A percentile compares a stretch with the other conserved stretches of the same genome.
These are phyloP conservation scores for Tetrapisispora fleetii DNA, from an alignment of 805 yeast species.

Conservation along the genomic window DNA sequence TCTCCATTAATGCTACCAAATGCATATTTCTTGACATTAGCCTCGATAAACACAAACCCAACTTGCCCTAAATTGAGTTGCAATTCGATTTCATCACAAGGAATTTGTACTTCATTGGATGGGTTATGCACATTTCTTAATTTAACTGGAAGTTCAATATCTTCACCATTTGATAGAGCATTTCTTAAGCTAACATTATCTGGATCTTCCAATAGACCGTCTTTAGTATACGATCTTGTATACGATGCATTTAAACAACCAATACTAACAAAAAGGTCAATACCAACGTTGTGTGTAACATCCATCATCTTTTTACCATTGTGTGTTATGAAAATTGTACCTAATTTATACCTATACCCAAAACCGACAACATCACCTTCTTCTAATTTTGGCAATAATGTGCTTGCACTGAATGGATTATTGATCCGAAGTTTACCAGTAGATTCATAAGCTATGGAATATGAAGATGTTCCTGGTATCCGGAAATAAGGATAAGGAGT, in stretches of 20 bases:
- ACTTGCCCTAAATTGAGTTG: conserved; percentile 68
- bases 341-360: conserved; percentile 73
- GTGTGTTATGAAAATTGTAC: conserved; percentile 84
- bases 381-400: conserved; percentile 36
- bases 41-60: conserved; percentile 76
- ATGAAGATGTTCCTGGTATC: conserved; percentile 62
- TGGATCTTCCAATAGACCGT: conserved; percentile 28
- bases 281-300: conserved; percentile 59
- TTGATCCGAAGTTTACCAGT: conserved; percentile 61
- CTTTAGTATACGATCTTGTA: conserved; percentile 29
- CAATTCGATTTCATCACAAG: conserved; percentile 29
- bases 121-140: conserved; percentile 19
- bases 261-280: conserved; percentile 32
- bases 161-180: conserved; percentile 16
- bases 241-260: conserved; percentile 33
- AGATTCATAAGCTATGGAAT: conserved; percentile 64
- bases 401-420: conserved; percentile 42
- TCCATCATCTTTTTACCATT: conserved; percentile 85
- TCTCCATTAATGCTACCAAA: conserved; percentile 41
- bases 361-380: conserved; percentile 92
- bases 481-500: conserved; percentile 68
- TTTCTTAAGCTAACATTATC: conserved; percentile 26
- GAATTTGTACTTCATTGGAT: conserved; percentile 9
- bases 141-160: conserved; percentile 16
- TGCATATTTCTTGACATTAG: conserved; percentile 78